phyloP scores from a whole-genome alignment of 2,329 filamentous ascomycete species.

The Alternaria gansuensis region DNA sequence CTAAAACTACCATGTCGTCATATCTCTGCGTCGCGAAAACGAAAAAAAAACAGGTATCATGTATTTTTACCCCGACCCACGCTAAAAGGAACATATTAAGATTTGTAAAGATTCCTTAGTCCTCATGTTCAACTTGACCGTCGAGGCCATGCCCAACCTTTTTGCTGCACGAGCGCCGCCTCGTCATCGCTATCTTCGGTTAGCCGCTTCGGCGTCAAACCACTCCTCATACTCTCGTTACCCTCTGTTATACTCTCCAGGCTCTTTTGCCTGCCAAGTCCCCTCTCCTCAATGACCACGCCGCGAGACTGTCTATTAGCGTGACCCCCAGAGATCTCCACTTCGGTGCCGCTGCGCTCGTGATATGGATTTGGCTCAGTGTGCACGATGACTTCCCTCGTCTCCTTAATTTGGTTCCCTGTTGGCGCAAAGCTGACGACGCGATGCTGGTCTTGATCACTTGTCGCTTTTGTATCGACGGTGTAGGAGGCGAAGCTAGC shows the following conservation, averaged over 20 bases:
- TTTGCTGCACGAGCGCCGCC: slow-evolving; percentile 31
- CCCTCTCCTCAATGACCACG: slow-evolving; percentile 22
- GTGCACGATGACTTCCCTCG: slow-evolving; percentile 38
- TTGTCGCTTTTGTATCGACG: slow-evolving; percentile 21
- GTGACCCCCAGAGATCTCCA: slow-evolving; percentile 21
- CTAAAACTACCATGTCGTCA: not conserved
- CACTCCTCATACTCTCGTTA: slow-evolving; percentile 36
- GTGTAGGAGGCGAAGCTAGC: slow-evolving; percentile 34
- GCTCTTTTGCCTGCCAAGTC: slow-evolving; percentile 27
- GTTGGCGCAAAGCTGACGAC: slow-evolving; percentile 33
- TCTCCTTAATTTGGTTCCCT: slow-evolving; percentile 46
- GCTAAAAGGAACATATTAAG: not conserved
- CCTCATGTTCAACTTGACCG: slow-evolving; percentile 5
- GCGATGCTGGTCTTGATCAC: slow-evolving; percentile 18
- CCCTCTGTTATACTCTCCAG: slow-evolving; percentile 37
- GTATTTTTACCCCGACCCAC: not conserved
- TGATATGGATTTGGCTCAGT: slow-evolving; percentile 38
- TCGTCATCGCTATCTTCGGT: slow-evolving; percentile 38
- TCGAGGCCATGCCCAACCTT: slow-evolving; percentile 17
- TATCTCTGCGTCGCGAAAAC: not conserved
- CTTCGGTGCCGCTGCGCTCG: slow-evolving; percentile 20
- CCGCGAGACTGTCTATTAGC: slow-evolving; percentile 16
- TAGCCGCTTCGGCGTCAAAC: slow-evolving; percentile 23
- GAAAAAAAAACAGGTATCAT: not conserved
- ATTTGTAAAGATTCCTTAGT: not conserved